Base-by-base conservation (phyloP, 208 protist genomes). In the Leishmania amazonensis region DNA sequence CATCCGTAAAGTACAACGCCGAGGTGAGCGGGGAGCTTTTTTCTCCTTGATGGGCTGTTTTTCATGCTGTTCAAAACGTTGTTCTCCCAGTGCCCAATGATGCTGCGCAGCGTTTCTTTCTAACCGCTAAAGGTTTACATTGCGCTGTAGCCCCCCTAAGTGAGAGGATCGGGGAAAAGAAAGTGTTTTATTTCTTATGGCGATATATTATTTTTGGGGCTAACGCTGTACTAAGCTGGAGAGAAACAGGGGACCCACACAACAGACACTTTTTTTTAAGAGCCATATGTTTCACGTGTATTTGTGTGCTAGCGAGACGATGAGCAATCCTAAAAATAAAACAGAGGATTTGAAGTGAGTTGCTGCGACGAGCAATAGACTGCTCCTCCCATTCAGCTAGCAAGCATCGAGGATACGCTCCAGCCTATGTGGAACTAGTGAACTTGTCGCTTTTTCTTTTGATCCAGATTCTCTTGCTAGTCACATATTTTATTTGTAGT, bases 31-130 rank as follows among this genome's bases (percentile, higher is more conserved):
- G 58, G 19, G 13, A 40, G n/a, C 35, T 40, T 76, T 76, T 60
- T 76, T 45, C 49, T 47, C 49, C 5, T 81, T 57, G 21, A 35
- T 77, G 76, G 38, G 62, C 49, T 74, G 6, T 81, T 79, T 75
- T 60, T 86, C 67, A 71, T 60, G 71, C 73, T 71, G 76, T 17
- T 80, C 81, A 84, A 89, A 87, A 83, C 81, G 75, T 57, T 58
- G 13, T 35, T 78, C 24, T n/a, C 8, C 13, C 58, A 80, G 28
- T 71, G 28, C 6, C 15, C 64, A 57, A 67, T 28, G 64, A n/a
- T 8, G 35, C 57, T 57, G 54, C 31, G 19, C 40, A 73, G 49
- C 35, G 40, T 21, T 42, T 76, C 49, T n/a, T 54, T 58, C 28
- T 9, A 45, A 15, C 51, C 13, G 11, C 49, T 42, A 60, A 60